These are phyloP conservation scores for Bipolaris cookei DNA, from an alignment of 2,329 filamentous ascomycete species.

Conservation along the genomic window DNA sequence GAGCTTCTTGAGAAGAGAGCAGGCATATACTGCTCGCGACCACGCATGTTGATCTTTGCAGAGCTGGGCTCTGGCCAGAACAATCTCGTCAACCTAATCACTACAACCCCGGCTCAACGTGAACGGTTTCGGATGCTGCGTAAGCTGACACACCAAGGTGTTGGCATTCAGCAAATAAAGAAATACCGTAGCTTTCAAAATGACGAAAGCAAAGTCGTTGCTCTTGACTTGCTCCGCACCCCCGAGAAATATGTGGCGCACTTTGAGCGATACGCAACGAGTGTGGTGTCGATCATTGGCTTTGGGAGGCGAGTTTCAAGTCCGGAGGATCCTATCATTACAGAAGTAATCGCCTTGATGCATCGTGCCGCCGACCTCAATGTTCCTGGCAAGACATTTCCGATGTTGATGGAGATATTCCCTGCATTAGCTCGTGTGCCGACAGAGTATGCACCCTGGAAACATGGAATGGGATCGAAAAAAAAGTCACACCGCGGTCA, in stretches of 20 bases:
- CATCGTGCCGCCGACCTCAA: slow-evolving; percentile 63
- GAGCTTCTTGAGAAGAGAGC: slow-evolving; percentile 62
- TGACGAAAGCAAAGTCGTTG: slow-evolving; percentile 62
- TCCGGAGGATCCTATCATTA: slow-evolving; percentile 63
- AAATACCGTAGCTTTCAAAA: slow-evolving; percentile 64
- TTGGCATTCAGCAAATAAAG: slow-evolving; percentile 59
- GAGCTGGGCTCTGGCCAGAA: slow-evolving; percentile 45
- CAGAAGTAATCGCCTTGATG: slow-evolving; percentile 65
- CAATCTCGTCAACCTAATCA: slow-evolving; percentile 47
- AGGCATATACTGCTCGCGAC: slow-evolving; percentile 60
- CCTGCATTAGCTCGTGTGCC: slow-evolving; percentile 62
- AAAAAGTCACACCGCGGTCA: slow-evolving; percentile 38
- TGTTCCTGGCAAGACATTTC: slow-evolving; percentile 60
- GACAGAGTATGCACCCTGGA: slow-evolving; percentile 53
- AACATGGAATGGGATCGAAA: slow-evolving; percentile 40
- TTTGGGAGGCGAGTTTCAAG: slow-evolving; percentile 61
- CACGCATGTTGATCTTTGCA: slow-evolving; percentile 56
- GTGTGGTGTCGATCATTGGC: slow-evolving; percentile 63
- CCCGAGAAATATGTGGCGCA: slow-evolving; percentile 60
- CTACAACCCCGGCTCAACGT: slow-evolving; percentile 35
- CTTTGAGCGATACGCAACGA: slow-evolving; percentile 61
- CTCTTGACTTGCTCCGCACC: slow-evolving; percentile 54
- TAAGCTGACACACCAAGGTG: slow-evolving; percentile 46
- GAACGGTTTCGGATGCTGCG: slow-evolving; percentile 42
- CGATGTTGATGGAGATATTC: slow-evolving; percentile 65